phyloP scores from a whole-genome alignment of 805 yeast genomes.

The Candida awuae region DNA sequence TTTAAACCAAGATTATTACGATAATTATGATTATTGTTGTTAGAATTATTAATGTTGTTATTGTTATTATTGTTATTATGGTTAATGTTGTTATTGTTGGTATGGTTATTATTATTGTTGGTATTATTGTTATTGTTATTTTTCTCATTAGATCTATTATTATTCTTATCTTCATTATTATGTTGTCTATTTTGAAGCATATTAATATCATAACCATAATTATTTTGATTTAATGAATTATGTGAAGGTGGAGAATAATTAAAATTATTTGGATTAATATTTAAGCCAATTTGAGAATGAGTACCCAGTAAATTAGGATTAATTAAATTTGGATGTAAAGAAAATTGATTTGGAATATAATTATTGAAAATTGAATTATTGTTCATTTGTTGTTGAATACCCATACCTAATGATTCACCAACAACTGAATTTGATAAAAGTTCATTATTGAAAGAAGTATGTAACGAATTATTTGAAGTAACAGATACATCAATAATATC shows the following conservation, averaged over 20 bases:
- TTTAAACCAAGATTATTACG: conserved; percentile 18
- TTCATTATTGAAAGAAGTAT: conserved; percentile 22
- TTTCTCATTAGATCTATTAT: not conserved
- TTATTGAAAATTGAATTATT: conserved; percentile 5
- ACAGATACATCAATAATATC: not conserved
- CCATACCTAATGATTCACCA: conserved; percentile 26
- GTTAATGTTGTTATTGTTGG: not conserved
- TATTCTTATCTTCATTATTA: not conserved
- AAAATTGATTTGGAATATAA: conserved; percentile 8
- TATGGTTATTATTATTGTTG: conserved; percentile 2
- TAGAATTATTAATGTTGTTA: not conserved
- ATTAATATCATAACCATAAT: not conserved
- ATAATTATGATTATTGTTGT: too few species aligned
- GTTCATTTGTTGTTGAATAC: conserved; percentile 11
- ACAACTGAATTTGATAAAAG: conserved; percentile 22
- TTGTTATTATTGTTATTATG: not conserved
- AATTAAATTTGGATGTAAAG: conserved; percentile 1
- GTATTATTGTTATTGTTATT: not conserved
- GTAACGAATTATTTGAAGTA: conserved; percentile 14
- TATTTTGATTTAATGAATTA: conserved; percentile 3
- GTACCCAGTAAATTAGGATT: not conserved
- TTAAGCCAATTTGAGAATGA: conserved; percentile 1
- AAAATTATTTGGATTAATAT: not conserved
- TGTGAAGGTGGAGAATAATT: not conserved
- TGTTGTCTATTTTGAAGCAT: not conserved